Evolutionary conservation across 768 basidiomycete genomes (phyloP).

Genomic region (Coprinopsis cinerea): DNA sequence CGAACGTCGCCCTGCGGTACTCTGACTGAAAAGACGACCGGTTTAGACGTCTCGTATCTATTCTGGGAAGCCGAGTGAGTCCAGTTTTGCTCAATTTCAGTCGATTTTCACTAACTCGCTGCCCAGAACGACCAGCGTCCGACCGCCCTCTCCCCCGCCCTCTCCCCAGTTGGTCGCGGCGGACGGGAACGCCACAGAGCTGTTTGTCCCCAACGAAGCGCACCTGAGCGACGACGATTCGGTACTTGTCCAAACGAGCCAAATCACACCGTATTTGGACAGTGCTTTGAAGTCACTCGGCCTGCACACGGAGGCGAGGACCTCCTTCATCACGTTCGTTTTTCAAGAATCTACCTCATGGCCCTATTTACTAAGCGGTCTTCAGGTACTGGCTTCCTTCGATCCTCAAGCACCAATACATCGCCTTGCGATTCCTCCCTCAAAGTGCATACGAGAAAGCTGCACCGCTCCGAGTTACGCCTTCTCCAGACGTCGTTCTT

Average conservation of each 20-base stretch:
- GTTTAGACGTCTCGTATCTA: slow-evolving; percentile 26
- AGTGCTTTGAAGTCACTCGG: slow-evolving; percentile 24
- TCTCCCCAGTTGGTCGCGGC: neutral
- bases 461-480: slow-evolving; percentile 31
- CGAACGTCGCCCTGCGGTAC: slow-evolving; percentile 21
- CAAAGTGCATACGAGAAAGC: slow-evolving; percentile 36
- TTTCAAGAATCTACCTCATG: neutral
- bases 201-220: slow-evolving; percentile 1
- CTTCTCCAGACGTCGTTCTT: slow-evolving; percentile 35
- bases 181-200: neutral
- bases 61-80: slow-evolving; percentile 34
- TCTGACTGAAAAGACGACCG: slow-evolving; percentile 22
- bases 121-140: neutral
- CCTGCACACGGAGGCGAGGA: slow-evolving; percentile 37
- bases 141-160: neutral
- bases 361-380: neutral
- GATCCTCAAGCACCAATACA: slow-evolving; percentile 30
- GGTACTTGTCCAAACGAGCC: slow-evolving; percentile 22
- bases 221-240: slow-evolving; percentile 20
- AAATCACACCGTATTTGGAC: slow-evolving; percentile 33
- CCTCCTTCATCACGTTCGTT: slow-evolving; percentile 40
- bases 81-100: neutral
- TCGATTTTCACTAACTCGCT: no score
- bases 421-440: slow-evolving; percentile 41
- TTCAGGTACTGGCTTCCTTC: slow-evolving; percentile 39